A percentile compares a stretch with the other conserved stretches of the same genome.
Conservation (phyloP, 805 yeast genomes). For the Lipomyces spencermartinsiae region DNA sequence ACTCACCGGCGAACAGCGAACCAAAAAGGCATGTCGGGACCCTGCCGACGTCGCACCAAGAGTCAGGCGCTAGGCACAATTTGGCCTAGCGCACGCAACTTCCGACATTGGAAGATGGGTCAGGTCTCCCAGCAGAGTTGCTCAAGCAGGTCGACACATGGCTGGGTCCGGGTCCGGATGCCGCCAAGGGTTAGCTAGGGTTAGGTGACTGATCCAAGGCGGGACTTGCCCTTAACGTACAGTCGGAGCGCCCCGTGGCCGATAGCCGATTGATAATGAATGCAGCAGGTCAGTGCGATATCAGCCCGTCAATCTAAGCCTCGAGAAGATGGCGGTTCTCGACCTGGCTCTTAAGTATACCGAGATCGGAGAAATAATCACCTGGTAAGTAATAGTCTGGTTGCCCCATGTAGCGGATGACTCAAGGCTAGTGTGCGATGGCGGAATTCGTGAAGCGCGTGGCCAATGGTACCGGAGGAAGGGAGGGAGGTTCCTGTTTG, state of each 20-base stretch:
- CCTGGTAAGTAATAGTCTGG: background rate
- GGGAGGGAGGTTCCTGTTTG: background rate
- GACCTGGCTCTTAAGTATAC: background rate
- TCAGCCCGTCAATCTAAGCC: background rate
- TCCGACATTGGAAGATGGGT: no score
- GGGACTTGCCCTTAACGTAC: no score
- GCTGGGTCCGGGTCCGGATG: no score
- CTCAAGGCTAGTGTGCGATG: background rate
- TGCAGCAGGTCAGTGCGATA: background rate
- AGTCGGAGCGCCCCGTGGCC: no score
- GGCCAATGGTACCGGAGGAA: background rate
- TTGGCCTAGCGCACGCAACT: background rate
- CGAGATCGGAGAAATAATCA: background rate
- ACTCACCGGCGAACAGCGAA: no score
- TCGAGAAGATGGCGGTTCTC: no score
- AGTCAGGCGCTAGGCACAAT: background rate
- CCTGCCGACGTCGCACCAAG: background rate
- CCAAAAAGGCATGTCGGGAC: conserved; percentile 11
- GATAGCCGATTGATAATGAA: no score
- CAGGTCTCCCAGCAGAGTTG: no score
- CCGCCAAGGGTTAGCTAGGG: no score
- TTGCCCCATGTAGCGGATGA: background rate
- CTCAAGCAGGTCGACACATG: background rate
- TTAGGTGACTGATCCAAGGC: no score
- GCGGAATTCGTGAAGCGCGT: background rate